Conservation (phyloP, 2,329 filamentous ascomycete species). For the Fusarium buxicola region DNA sequence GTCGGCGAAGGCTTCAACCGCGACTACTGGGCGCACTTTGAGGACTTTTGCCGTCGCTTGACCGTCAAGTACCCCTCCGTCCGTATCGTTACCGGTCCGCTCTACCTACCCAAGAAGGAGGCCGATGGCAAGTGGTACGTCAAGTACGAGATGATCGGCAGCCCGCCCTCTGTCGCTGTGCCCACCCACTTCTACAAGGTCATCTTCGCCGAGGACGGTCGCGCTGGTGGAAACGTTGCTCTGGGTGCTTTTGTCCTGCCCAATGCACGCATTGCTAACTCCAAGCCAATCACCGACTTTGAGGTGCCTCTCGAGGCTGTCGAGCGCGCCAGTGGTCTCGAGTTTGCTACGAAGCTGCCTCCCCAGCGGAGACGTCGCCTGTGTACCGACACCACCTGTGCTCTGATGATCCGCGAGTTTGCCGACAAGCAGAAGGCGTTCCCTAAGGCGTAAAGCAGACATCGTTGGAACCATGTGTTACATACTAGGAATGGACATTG, state of each 20-base stretch:
- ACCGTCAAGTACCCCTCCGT: slow-evolving; percentile 86
- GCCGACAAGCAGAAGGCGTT: slow-evolving; percentile 71
- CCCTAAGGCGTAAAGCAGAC: slow-evolving; percentile 50
- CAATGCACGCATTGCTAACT: slow-evolving; percentile 88
- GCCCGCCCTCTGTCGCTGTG: slow-evolving; percentile 92
- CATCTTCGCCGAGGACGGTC: slow-evolving; percentile 91
- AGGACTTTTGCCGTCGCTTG: slow-evolving; percentile 92
- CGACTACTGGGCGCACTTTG: slow-evolving; percentile 99
- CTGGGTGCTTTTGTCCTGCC: slow-evolving; percentile 95
- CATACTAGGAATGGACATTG: slow-evolving; percentile 8
- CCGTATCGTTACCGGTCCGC: slow-evolving; percentile 89
- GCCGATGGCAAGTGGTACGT: slow-evolving; percentile 91
- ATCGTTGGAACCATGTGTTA: neutral
- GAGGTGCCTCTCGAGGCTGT: slow-evolving; percentile 94
- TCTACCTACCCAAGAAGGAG: slow-evolving; percentile 91
- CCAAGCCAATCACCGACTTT: slow-evolving; percentile 89
- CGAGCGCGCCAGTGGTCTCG: slow-evolving; percentile 90
- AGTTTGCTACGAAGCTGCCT: slow-evolving; percentile 87
- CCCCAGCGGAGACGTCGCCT: slow-evolving; percentile 78
- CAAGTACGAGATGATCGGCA: slow-evolving; percentile 94
- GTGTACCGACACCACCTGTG: slow-evolving; percentile 88
- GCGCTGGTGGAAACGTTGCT: slow-evolving; percentile 77
- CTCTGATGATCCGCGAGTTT: slow-evolving; percentile 85
- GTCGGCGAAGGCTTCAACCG: slow-evolving; percentile 98
- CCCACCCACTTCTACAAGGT: slow-evolving; percentile 99